phyloP scores from a whole-genome alignment of 129 eudicot species.

The Tagetes erecta region DNA sequence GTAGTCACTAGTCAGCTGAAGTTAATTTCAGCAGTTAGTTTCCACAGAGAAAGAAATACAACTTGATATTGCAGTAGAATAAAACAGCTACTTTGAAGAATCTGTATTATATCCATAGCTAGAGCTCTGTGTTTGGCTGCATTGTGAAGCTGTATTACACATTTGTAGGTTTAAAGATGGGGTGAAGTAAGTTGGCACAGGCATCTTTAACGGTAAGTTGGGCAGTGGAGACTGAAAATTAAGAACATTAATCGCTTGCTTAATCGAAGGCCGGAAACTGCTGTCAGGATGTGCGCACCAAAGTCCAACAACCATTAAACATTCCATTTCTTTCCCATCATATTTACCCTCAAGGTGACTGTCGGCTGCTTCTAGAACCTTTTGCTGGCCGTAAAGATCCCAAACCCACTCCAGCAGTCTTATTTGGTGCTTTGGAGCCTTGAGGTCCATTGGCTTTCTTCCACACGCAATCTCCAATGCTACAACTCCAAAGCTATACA shows the following conservation, averaged over 20 bases:
- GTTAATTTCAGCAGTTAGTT: background rate
- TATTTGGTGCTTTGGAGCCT: constrained; percentile 15
- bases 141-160: constrained; percentile 18
- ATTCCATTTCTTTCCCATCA: constrained; percentile 39
- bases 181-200: constrained; percentile 39
- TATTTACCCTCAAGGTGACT: constrained; percentile 23
- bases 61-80: background rate
- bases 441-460: constrained; percentile 35
- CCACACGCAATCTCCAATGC: constrained; percentile 50
- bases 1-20: background rate
- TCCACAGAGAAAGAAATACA: background rate
- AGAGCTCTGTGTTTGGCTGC: constrained; percentile 26
- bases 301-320: constrained; percentile 48
- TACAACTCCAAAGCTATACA: constrained; percentile 57
- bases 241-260: constrained; percentile 45
- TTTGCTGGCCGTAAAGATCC: constrained; percentile 41
- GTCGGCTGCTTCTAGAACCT: constrained; percentile 48
- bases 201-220: constrained; percentile 33
- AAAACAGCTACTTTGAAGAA: constrained; percentile 26
- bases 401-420: constrained; percentile 46
- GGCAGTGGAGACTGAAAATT: constrained; percentile 44
- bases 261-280: constrained; percentile 39
- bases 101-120: constrained; percentile 32
- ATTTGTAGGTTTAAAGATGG: constrained; percentile 15
- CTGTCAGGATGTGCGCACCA: constrained; percentile 59